Percentiles rank a stretch among this genome's conserved stretches.
Conservation (phyloP, 139 green algal species). For the Coccomyxa sp. region DNA sequence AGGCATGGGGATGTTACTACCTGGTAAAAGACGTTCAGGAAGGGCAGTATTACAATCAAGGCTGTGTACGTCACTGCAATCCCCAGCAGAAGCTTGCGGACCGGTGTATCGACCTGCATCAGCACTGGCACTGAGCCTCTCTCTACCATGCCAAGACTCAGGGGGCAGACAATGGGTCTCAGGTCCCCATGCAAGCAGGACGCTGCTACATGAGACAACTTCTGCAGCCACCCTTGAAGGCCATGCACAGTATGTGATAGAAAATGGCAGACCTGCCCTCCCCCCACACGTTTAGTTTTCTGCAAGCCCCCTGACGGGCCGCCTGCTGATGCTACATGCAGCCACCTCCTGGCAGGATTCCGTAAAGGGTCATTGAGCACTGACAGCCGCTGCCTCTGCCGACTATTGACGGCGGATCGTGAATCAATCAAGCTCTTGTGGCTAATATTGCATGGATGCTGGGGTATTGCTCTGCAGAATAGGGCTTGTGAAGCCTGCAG, state of each 20-base stretch:
- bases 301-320: not conserved
- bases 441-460: no score
- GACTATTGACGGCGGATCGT: no score
- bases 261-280: not conserved
- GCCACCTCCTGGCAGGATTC: not conserved
- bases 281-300: not conserved
- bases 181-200: not conserved
- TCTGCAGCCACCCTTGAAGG: not conserved
- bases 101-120: constrained; percentile 44
- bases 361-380: no score
- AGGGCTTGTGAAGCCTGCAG: no score
- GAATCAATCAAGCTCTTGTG: no score
- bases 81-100: constrained; percentile 44
- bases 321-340: not conserved
- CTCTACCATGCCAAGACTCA: no score
- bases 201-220: not conserved
- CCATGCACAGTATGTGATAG: no score
- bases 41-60: constrained; percentile 72
- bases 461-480: no score
- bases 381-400: no score
- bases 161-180: not conserved
- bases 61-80: constrained; percentile 57
- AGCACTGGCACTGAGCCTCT: no score
- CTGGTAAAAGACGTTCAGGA: constrained; percentile 78
- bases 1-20: constrained; percentile 14